Evolutionary conservation across 1,284 basidiomycete species (phyloP).

Genomic region (Marasmius fiardii): DNA sequence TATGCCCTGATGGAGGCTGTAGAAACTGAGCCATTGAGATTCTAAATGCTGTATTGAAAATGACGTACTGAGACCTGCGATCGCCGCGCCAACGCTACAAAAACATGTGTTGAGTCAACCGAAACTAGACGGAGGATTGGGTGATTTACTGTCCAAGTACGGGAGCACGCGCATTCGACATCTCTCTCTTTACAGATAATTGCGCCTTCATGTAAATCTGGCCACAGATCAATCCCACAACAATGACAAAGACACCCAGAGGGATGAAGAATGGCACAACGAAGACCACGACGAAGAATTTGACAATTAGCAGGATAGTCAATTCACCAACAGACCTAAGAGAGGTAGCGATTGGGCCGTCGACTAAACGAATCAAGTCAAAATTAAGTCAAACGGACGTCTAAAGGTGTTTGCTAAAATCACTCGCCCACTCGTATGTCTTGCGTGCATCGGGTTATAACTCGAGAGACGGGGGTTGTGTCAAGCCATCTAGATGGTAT

Average conservation of each 20-base stretch:
- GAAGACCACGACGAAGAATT: constrained; percentile 35
- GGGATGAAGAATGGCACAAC: constrained; percentile 40
- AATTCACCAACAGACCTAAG: constrained; percentile 40
- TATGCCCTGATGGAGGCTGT: constrained; percentile 66
- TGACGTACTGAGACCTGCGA: constrained; percentile 58
- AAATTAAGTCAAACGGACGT: no score
- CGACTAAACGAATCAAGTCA: constrained; percentile 28
- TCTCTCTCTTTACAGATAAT: constrained; percentile 71
- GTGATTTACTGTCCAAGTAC: constrained; percentile 54
- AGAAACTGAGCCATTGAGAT: background rate
- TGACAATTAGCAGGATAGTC: constrained; percentile 44
- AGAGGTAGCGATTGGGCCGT: constrained; percentile 1
- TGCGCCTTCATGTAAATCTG: constrained; percentile 68
- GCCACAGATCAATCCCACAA: constrained; percentile 24
- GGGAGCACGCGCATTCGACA: constrained; percentile 66
- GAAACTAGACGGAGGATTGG: background rate
- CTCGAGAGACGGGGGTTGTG: constrained; percentile 44
- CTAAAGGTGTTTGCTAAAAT: no score
- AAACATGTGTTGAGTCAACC: no score
- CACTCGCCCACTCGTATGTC: constrained; percentile 16
- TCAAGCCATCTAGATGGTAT: constrained; percentile 41
- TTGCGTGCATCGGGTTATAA: constrained; percentile 48
- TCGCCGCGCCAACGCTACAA: constrained; percentile 62
- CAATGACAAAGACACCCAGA: constrained; percentile 32
- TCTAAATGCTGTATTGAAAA: background rate